Conservation (phyloP, 495 filamentous ascomycete species). For the Penicillium desertorum region DNA sequence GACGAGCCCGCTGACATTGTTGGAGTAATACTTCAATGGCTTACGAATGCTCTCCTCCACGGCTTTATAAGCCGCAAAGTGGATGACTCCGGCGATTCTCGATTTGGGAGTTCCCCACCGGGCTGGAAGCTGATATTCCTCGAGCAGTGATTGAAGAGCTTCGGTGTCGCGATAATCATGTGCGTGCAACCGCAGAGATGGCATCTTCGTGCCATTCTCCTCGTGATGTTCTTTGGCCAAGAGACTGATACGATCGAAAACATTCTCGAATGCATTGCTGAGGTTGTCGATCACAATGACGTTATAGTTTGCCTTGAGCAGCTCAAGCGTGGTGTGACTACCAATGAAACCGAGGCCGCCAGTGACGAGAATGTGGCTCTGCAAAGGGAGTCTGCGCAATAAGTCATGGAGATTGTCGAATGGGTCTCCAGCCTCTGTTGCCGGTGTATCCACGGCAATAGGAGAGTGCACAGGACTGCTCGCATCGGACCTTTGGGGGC, state of each 20-base stretch:
- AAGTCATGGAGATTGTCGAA: conserved; percentile 44
- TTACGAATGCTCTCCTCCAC: conserved; percentile 53
- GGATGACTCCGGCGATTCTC: conserved; percentile 59
- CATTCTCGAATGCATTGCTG: conserved; percentile 56
- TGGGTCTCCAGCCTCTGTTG: conserved; percentile 41
- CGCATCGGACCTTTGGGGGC: conserved; percentile 34
- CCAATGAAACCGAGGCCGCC: conserved; percentile 69
- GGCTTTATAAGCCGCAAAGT: conserved; percentile 63
- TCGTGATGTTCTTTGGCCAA: conserved; percentile 53
- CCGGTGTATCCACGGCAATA: conserved; percentile 38
- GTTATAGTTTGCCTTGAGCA: conserved; percentile 61
- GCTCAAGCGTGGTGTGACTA: conserved; percentile 61
- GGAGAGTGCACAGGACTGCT: conserved; percentile 40
- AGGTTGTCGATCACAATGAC: conserved; percentile 65
- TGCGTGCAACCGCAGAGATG: conserved; percentile 53
- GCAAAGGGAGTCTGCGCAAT: conserved; percentile 34
- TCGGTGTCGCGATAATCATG: conserved; percentile 57
- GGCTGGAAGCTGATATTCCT: conserved; percentile 37
- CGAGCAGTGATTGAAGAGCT: conserved; percentile 41
- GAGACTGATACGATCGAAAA: conserved; percentile 52
- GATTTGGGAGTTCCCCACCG: conserved; percentile 47
- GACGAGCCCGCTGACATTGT: conserved; percentile 65
- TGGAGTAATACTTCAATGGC: conserved; percentile 62
- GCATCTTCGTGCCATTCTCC: conserved; percentile 44
- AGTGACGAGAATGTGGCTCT: conserved; percentile 55